Evolutionary conservation across 2,329 filamentous ascomycete species (phyloP).

Genomic region (Colletotrichum lindemuthianum): DNA sequence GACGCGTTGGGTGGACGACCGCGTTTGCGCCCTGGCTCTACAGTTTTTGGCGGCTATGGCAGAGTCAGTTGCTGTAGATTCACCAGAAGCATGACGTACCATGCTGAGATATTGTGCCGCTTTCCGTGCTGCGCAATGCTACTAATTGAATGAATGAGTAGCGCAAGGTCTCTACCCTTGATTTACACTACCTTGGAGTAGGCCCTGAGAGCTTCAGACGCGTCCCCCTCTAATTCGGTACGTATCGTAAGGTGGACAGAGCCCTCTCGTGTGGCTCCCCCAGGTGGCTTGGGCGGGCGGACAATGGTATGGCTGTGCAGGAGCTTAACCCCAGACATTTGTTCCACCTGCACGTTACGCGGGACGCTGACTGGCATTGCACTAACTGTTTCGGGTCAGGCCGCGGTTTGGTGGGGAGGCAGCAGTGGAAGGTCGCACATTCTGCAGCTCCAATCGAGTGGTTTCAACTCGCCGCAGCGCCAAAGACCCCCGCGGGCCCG

Average conservation of each 20-base stretch:
- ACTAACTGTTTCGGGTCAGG: slow-evolving; percentile 2
- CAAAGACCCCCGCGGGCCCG: too few relatives aligned
- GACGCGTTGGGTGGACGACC: slow-evolving; percentile 55
- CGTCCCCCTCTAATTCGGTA: slow-evolving; percentile 15
- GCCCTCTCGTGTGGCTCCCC: slow-evolving; percentile 17
- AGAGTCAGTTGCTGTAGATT: slow-evolving; percentile 2
- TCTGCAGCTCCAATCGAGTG: slow-evolving; percentile 28
- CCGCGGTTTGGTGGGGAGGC: neutral
- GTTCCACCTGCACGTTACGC: slow-evolving; percentile 12
- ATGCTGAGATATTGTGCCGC: slow-evolving; percentile 10
- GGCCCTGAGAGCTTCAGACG: slow-evolving; percentile 13
- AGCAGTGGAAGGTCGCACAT: neutral
- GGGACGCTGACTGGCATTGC: slow-evolving; percentile 12
- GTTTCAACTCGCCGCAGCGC: slow-evolving; percentile 14
- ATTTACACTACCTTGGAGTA: neutral
- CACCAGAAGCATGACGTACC: slow-evolving; percentile 8
- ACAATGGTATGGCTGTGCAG: slow-evolving; percentile 2
- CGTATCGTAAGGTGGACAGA: neutral
- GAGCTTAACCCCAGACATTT: slow-evolving; percentile 28
- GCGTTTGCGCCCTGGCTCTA: slow-evolving; percentile 54
- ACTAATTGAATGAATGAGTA: neutral
- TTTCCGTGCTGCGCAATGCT: slow-evolving; percentile 1
- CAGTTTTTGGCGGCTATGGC: slow-evolving; percentile 25
- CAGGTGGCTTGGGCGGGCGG: neutral
- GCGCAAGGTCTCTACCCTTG: neutral